Percentiles rank a stretch among this genome's conserved stretches.
Evolutionary conservation across 352 stramenopile genomes (phyloP).

Genomic region (Pythium biforme): DNA sequence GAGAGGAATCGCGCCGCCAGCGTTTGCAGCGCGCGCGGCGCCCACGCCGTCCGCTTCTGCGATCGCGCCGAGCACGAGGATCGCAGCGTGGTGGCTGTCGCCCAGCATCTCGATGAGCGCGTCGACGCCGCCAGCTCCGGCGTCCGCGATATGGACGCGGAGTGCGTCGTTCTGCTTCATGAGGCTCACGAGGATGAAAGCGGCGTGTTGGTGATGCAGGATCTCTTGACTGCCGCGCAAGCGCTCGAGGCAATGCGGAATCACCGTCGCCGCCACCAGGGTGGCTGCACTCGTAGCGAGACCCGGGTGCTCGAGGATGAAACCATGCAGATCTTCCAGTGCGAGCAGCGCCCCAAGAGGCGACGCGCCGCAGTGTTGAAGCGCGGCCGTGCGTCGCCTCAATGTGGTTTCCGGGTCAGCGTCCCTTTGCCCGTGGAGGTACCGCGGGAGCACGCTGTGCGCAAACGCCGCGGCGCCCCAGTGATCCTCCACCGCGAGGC

Average conservation of each 20-base stretch:
- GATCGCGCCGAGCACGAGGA: background rate
- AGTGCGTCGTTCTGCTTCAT: background rate
- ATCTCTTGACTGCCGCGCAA: background rate
- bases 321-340: background rate
- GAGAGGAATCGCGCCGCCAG: background rate
- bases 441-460: background rate
- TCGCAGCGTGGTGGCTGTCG: background rate
- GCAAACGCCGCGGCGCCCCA: background rate
- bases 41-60: background rate
- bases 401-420: too few species aligned
- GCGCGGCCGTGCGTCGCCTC: too few species aligned
- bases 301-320: background rate
- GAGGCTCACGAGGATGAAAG: background rate
- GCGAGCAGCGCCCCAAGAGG: background rate
- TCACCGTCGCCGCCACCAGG: background rate
- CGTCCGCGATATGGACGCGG: background rate
- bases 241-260: background rate
- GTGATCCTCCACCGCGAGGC: background rate
- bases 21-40: too few species aligned
- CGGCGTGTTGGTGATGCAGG: background rate
- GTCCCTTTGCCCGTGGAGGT: too few species aligned
- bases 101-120: background rate
- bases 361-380: background rate
- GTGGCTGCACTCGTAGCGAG: background rate
- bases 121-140: background rate